Evolutionary conservation across 1,139 yeast species (phyloP), one percentile per base, ranked within the genome.

Genomic region (Protomyces inouyei): DNA sequence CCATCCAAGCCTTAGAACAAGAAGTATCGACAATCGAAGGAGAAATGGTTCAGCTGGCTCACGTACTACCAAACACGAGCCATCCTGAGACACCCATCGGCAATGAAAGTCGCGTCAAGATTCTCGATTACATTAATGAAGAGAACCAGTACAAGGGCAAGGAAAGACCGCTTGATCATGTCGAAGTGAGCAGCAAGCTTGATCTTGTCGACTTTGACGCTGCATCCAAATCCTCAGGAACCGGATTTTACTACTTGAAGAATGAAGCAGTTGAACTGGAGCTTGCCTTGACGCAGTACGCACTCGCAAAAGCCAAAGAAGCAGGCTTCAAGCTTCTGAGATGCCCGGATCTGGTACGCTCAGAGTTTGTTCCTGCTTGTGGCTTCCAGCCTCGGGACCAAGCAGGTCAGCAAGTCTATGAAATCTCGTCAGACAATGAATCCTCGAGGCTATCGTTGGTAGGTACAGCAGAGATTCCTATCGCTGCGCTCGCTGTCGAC

Each of bases 361-460:
- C 83, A 25, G 96, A 88, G 68, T 79, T 90, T 10, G 85, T 92
- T 0, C 78, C 80, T 68, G 97, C 97, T 0, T 95, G 98, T 78
- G 99, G 99, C 0, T 95, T 92, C 76, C 85, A 87, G 72, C 99
- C 99, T 9, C 83, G 96, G 66, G 98, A 93, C 73, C 88, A 88
- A 70, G 85, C 86, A 66, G 98, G 91, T 71, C 86, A 86, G 64
- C 99, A 95, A 73, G 85, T 91, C 0, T 95, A 92, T 74, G 82
- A 82, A 60, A 73, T 90, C 16, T 18, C 45, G 12, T 78, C 78
- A 57, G 77, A 74, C 14, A 72, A 74, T 16, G 84, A 82, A 52
- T 3, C 32, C 5, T 28, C 32, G 8, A 28, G 32, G 8, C 75
- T 86, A 61, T 87, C 96, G 52, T 77, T 95, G 48, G 86, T 93